These are phyloP conservation scores for Thozetella sp. DNA, from an alignment of 495 filamentous ascomycete genomes.

Conservation along the genomic window DNA sequence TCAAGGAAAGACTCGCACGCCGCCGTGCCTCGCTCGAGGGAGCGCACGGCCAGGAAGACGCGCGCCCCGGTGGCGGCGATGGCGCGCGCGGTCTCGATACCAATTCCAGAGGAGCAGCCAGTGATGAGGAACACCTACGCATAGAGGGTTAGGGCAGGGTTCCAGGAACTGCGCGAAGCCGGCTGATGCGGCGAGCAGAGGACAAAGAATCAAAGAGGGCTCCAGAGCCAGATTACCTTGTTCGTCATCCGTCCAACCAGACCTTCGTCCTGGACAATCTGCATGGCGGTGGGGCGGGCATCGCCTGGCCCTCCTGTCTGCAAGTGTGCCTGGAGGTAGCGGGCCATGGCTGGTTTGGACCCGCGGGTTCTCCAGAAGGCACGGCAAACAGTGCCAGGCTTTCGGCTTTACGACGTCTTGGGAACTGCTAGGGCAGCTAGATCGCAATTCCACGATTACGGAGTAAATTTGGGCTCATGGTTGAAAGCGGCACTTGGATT, in stretches of 20 bases:
- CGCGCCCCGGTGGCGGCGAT: conserved; percentile 40
- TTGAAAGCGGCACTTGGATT: background rate
- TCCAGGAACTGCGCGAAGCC: background rate
- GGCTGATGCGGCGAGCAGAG: background rate
- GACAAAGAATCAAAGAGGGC: background rate
- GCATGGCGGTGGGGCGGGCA: conserved; percentile 49
- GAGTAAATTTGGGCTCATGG: no score
- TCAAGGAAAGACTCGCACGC: conserved; percentile 24
- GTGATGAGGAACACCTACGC: conserved; percentile 47
- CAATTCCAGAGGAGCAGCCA: conserved; percentile 45
- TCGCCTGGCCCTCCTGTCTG: conserved; percentile 38
- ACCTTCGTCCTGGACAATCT: conserved; percentile 50
- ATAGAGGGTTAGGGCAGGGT: no score
- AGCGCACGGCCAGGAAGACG: conserved; percentile 37
- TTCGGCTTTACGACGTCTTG: no score
- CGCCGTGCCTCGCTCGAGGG: conserved; percentile 31
- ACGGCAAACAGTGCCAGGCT: no score
- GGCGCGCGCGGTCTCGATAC: conserved; percentile 48
- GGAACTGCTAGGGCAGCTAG: no score
- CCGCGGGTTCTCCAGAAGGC: no score
- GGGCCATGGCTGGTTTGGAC: background rate
- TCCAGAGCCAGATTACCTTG: conserved; percentile 23
- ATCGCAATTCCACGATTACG: no score
- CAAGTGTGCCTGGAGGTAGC: background rate
- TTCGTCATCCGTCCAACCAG: conserved; percentile 31